These are phyloP conservation scores for Conoideocrella luteorostrata DNA, from an alignment of 2,329 filamentous ascomycete genomes.

Conservation along the genomic window DNA sequence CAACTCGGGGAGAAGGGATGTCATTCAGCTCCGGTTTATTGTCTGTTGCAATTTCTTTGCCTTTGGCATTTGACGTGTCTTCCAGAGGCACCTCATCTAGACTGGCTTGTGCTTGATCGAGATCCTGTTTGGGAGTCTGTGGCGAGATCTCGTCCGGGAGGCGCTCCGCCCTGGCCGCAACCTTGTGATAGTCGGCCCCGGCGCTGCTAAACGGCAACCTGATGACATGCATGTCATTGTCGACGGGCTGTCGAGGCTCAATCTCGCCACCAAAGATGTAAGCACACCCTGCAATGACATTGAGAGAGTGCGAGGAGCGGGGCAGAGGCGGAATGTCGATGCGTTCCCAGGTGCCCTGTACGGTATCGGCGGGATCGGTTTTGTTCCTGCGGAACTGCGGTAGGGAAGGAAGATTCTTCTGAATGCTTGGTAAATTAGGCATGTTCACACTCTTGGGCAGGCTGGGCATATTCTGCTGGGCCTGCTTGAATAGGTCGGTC, in stretches of 20 bases:
- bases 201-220: slow-evolving; percentile 52
- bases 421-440: slow-evolving; percentile 6
- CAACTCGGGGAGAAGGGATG: slow-evolving; percentile 63
- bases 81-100: slow-evolving; percentile 37
- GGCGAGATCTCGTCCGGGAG: slow-evolving; percentile 9
- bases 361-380: slow-evolving; percentile 28
- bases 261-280: slow-evolving; percentile 76
- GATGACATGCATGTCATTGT: slow-evolving; percentile 66
- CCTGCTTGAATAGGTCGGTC: slow-evolving; percentile 44
- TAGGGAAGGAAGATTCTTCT: slow-evolving; percentile 3
- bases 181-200: slow-evolving; percentile 51
- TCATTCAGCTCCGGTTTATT: slow-evolving; percentile 26
- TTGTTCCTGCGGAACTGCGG: slow-evolving; percentile 17
- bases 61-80: slow-evolving; percentile 27
- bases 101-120: slow-evolving; percentile 22
- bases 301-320: slow-evolving; percentile 68
- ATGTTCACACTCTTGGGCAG: slow-evolving; percentile 21
- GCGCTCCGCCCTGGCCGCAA: slow-evolving; percentile 42
- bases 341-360: slow-evolving; percentile 51
- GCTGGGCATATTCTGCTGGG: slow-evolving; percentile 39
- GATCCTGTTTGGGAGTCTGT: slow-evolving; percentile 2
- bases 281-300: slow-evolving; percentile 48
- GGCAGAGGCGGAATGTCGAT: slow-evolving; percentile 50
- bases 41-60: slow-evolving; percentile 28
- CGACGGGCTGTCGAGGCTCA: slow-evolving; percentile 57